Evolutionary conservation across 2,329 filamentous ascomycete genomes (phyloP).

Genomic region (Ramularia endophylla): DNA sequence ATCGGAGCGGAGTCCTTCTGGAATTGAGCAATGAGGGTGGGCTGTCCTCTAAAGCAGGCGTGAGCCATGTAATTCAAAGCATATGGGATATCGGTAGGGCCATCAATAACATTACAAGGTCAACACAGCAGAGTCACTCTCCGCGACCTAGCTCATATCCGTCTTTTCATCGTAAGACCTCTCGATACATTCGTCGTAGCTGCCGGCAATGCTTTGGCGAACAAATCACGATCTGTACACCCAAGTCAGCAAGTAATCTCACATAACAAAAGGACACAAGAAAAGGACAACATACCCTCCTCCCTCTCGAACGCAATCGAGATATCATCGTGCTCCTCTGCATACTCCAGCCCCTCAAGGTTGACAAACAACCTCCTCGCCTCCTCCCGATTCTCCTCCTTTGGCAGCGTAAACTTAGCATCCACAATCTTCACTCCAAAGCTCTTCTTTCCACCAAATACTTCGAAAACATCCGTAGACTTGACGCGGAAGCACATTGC

Average conservation of each 20-base stretch:
- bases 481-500: conserved; percentile 87
- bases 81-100: too few species aligned
- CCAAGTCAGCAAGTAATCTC: conserved; percentile 22
- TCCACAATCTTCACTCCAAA: conserved; percentile 74
- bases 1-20: too few species aligned
- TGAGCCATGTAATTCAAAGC: too few species aligned
- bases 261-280: not conserved
- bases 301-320: conserved; percentile 76
- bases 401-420: conserved; percentile 79
- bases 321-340: conserved; percentile 89
- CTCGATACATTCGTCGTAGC: conserved; percentile 33
- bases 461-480: conserved; percentile 76
- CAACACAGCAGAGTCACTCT: too few species aligned
- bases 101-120: too few species aligned
- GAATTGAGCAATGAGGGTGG: too few species aligned
- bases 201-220: conserved; percentile 42
- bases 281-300: conserved; percentile 29
- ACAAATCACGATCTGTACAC: conserved; percentile 39
- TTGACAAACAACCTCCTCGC: conserved; percentile 70
- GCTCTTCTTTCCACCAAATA: conserved; percentile 45
- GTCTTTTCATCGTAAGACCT: conserved; percentile 39
- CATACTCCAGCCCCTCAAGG: conserved; percentile 80
- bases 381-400: conserved; percentile 44
- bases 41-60: too few species aligned
- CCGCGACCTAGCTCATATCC: conserved; percentile 22